Conservation (phyloP, 2,329 filamentous ascomycete genomes). For the Akanthomyces uredinophilus region DNA sequence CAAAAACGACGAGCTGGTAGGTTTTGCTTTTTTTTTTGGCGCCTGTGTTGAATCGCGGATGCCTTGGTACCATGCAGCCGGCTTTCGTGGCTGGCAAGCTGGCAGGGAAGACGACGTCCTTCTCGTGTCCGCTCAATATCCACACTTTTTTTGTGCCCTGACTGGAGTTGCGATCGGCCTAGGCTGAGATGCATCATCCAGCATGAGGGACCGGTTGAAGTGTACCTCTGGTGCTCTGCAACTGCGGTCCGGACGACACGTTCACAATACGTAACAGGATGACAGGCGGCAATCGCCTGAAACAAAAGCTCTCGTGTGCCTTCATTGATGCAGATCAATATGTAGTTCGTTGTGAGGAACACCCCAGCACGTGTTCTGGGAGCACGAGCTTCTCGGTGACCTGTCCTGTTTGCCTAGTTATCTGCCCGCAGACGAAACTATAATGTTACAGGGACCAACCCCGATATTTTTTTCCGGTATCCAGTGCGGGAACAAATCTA, state of each 20-base stretch:
- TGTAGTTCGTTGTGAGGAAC: neutral
- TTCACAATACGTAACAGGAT: neutral
- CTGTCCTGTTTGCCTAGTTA: too few relatives aligned
- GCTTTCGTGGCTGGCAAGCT: neutral
- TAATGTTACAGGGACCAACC: neutral
- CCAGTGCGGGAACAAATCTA: conserved; percentile 9
- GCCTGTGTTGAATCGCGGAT: neutral
- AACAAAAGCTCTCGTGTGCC: neutral
- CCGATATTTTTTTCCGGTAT: neutral
- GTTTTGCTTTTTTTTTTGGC: conserved; percentile 3
- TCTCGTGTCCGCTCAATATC: neutral
- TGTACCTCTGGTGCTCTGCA: neutral
- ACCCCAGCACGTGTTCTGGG: neutral
- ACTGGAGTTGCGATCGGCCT: neutral
- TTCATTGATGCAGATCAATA: neutral
- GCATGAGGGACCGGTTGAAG: neutral
- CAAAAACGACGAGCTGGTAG: neutral
- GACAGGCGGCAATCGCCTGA: neutral
- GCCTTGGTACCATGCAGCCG: neutral
- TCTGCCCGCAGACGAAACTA: neutral
- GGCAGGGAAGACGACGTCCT: neutral
- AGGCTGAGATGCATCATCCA: neutral
- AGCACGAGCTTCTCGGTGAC: conserved; percentile 7
- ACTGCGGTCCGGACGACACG: neutral
- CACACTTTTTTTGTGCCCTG: neutral